phyloP scores from a whole-genome alignment of 352 stramenopile species.

The Pythium volutum region DNA sequence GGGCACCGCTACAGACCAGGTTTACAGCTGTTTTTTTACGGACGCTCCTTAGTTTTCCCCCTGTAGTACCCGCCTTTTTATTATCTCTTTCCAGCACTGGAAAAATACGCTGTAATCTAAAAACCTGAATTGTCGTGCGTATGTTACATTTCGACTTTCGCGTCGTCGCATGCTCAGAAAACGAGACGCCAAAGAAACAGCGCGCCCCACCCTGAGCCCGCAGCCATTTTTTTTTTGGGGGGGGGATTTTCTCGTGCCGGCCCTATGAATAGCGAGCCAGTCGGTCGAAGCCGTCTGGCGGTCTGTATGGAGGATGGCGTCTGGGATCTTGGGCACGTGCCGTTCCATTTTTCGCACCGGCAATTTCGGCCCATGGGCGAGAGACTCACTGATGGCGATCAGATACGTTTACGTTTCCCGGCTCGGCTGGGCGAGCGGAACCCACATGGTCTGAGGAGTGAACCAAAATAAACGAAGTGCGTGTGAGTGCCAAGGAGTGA shows the following conservation, averaged over 20 bases:
- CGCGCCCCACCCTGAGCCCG: neutral
- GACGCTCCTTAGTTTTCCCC: too few relatives aligned
- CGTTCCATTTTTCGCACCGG: neutral
- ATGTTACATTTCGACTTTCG: slow-evolving; percentile 6
- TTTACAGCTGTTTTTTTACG: too few relatives aligned
- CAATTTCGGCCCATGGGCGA: neutral
- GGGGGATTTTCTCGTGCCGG: too few relatives aligned
- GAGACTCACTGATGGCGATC: neutral
- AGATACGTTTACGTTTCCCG: slow-evolving; percentile 5
- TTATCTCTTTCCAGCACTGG: too few relatives aligned
- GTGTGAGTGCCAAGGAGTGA: neutral
- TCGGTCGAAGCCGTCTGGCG: neutral
- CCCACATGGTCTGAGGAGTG: slow-evolving; percentile 4
- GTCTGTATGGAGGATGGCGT: neutral
- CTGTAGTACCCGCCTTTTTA: too few relatives aligned
- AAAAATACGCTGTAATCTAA: too few relatives aligned
- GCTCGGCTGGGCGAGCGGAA: slow-evolving; percentile 10
- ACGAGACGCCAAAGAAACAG: neutral
- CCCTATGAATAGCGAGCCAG: slow-evolving; percentile 13
- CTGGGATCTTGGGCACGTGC: too few relatives aligned
- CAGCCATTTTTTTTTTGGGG: neutral
- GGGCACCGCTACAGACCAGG: too few relatives aligned
- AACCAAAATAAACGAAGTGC: slow-evolving; percentile 5
- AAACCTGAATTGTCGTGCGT: neutral
- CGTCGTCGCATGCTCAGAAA: slow-evolving; percentile 7